Evolutionary conservation across 2,329 filamentous ascomycete genomes (phyloP), one percentile per base, ranked within the genome.

Genomic region (Fusarium albosuccineum): DNA sequence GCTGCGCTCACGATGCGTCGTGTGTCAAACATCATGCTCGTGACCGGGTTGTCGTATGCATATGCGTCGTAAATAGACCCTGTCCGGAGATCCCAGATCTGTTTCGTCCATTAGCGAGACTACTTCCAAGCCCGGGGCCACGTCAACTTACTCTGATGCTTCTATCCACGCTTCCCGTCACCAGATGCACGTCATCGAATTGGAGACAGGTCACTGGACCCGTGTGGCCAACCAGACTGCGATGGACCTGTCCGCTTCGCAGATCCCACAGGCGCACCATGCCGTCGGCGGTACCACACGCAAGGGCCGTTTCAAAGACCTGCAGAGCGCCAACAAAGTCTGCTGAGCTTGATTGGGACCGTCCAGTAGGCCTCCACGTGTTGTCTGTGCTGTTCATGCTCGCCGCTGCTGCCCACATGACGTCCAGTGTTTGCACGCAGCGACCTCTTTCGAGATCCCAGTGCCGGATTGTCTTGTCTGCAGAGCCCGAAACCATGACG

Each of bases 41-140:
- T 97, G 59, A 99, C 88, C 0, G 94, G 89, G 74, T 92, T 86
- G 75, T 98, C 94, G 80, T 98, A 99, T 22, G 95, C 96, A 78
- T 94, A 99, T 16, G 95, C 96, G 77, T 99, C 96, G 77, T 92
- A 92, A 72, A 99, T 97, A 34, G 94, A 94, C 45, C 96, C 96
- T 11, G 94, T 98, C 56, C 96, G 92, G 58, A 99, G 91, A 80
- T 99, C 96, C 96, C 96, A 99, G 76, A 99, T 98, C 94, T 98
- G 75, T 51, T 58, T n/a, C 27, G 11, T 22, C 2, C 57, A 67
- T 77, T 69, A 77, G 77, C 62, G 39, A 41, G 36, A 33, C 4
- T 22, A 30, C 22, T 29, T n/a, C 36, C 9, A 30, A 50, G 17
- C 42, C 50, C 22, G 37, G 7, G 2, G 4, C 13, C 45, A 27